Percentiles rank a stretch among this genome's conserved stretches.
phyloP scores from a whole-genome alignment of 257 asterid genomes.

The Fraxinus anomala region DNA sequence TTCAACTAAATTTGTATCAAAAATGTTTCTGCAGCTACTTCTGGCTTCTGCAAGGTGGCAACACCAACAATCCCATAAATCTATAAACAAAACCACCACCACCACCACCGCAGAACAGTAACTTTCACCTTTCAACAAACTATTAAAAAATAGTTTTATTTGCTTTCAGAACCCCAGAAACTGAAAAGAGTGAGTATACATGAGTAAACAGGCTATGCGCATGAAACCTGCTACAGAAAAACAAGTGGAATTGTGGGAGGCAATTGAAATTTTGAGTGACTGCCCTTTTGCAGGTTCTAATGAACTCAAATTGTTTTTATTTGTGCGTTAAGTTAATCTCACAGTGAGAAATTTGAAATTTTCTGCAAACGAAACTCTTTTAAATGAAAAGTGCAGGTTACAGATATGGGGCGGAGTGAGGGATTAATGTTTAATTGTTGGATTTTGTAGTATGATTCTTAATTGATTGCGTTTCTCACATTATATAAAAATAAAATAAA shows the following conservation, averaged over 20 bases:
- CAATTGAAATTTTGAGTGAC: conserved; percentile 20
- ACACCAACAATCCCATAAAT: conserved; percentile 32
- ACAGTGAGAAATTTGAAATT: conserved; percentile 19
- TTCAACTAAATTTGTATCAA: conserved; percentile 33
- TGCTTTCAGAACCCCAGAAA: conserved; percentile 19
- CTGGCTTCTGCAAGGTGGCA: conserved; percentile 29
- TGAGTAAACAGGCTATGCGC: neutral
- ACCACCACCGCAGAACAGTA: conserved; percentile 28
- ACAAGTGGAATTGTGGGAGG: conserved; percentile 22
- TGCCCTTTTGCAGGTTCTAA: conserved; percentile 35
- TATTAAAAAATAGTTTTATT: conserved; percentile 8
- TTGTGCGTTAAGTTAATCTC: conserved; percentile 24
- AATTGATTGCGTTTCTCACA: conserved; percentile 4
- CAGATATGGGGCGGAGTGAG: conserved; percentile 25
- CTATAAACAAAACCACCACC: conserved; percentile 42
- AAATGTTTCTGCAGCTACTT: conserved; percentile 32
- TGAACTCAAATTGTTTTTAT: conserved; percentile 35
- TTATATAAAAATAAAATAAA: conserved; percentile 5
- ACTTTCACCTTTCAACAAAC: conserved; percentile 15
- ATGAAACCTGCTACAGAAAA: conserved; percentile 16
- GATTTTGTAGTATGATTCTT: neutral
- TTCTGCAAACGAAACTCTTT: conserved; percentile 22
- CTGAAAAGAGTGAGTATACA: conserved; percentile 16
- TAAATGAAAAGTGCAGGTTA: conserved; percentile 23
- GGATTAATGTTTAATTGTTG: conserved; percentile 2